Conservation (phyloP, 441 rosid species). For the Hura crepitans region DNA sequence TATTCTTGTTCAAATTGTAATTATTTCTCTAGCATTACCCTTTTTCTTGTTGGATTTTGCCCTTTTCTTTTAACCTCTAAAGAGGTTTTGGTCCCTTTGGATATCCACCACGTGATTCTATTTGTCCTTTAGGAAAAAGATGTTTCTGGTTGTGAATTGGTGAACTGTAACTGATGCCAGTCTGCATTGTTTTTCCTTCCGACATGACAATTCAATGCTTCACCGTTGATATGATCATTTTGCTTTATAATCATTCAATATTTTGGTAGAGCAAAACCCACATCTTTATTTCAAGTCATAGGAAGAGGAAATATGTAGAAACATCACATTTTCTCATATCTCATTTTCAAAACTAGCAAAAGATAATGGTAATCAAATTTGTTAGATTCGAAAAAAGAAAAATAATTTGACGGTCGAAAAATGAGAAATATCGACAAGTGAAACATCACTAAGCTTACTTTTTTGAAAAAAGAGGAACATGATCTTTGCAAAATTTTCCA, state of each 20-base stretch:
- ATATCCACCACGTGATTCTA: conserved; percentile 23
- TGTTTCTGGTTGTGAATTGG: conserved; percentile 8
- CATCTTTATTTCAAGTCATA: neutral
- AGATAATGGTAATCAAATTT: too few relatives aligned
- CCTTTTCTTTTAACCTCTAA: neutral
- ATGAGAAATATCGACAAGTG: too few relatives aligned
- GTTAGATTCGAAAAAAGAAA: too few relatives aligned
- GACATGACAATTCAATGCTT: neutral
- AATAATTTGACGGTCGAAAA: too few relatives aligned
- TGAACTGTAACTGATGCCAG: neutral
- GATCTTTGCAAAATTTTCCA: neutral
- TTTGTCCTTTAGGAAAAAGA: neutral
- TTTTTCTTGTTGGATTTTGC: conserved; percentile 11
- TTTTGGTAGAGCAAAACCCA: neutral
- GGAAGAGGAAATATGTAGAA: neutral
- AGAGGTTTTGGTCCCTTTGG: conserved; percentile 16
- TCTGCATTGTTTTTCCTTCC: neutral
- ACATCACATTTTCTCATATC: conserved; percentile 9
- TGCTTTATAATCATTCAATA: neutral
- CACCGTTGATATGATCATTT: neutral
- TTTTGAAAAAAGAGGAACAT: too few relatives aligned
- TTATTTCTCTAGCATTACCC: neutral
- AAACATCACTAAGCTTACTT: too few relatives aligned
- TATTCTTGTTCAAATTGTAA: neutral
- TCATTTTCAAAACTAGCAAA: too few relatives aligned